These are phyloP conservation scores for Fusarium pseudonygamai DNA, from an alignment of 2,329 filamentous ascomycete genomes.

Conservation along the genomic window DNA sequence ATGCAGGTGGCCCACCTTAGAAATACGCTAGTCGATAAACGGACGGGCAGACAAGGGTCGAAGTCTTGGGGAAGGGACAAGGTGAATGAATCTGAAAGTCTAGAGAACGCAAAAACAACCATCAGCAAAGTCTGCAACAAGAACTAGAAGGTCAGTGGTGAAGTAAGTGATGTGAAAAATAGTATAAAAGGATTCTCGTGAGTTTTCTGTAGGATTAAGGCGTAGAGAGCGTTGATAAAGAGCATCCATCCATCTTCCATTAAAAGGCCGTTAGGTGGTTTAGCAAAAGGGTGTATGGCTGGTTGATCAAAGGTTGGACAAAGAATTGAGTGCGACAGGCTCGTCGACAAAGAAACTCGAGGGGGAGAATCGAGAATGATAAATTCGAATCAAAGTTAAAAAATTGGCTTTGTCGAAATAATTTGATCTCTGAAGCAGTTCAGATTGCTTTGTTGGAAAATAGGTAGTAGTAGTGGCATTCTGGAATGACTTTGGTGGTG, in stretches of 20 bases:
- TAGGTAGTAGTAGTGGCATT: constrained; percentile 26
- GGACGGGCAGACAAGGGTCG: constrained; percentile 34
- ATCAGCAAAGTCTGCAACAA: constrained; percentile 38
- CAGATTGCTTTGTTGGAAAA: constrained; percentile 27
- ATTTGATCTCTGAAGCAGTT: constrained; percentile 21
- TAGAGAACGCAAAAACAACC: constrained; percentile 25
- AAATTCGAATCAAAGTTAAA: constrained; percentile 25
- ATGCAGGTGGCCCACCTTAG: constrained; percentile 37
- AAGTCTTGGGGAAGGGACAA: constrained; percentile 23
- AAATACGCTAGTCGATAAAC: constrained; percentile 37
- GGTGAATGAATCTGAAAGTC: constrained; percentile 37
- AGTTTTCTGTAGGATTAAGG: constrained; percentile 1
- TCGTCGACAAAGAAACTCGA: constrained; percentile 32
- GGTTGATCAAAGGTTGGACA: constrained; percentile 37
- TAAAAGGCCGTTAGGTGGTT: background rate
- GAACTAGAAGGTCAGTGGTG: background rate
- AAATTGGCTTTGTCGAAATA: constrained; percentile 29
- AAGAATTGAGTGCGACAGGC: constrained; percentile 26
- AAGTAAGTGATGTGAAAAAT: background rate
- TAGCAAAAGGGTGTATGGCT: constrained; percentile 11
- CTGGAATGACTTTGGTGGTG: constrained; percentile 32
- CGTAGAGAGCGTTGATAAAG: constrained; percentile 16
- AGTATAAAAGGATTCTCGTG: background rate
- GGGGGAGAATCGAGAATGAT: background rate
- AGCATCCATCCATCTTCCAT: constrained; percentile 18